Evolutionary conservation across 441 rosid species (phyloP), one percentile per base, ranked within the genome.

Genomic region (Raphanus hybrid): DNA sequence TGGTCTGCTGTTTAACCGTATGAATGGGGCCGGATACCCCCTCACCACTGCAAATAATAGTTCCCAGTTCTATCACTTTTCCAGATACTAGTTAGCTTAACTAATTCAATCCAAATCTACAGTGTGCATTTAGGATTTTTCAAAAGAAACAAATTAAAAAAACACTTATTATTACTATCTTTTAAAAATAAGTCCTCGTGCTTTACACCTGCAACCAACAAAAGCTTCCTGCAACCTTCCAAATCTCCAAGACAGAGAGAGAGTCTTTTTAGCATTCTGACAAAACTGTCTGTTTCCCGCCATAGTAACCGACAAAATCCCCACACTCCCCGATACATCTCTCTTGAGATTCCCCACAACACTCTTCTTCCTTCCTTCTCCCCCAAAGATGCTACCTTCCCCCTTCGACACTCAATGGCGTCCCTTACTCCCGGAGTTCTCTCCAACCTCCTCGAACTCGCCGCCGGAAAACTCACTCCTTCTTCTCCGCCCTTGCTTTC

Each of bases 401-500:
- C 35, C 26, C 55, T 6, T 50, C 81, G 8, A 34, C 58, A 7
- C 37, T 39, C 75, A 20, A 85, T 87, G 87, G 90, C 90, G 8
- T 75, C 76, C 14, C 86, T 85, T 5, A 87, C 90, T 50, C 88
- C 86, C 8, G 88, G 88, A 27, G 74, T 87, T 50, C 88, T 87
- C 62, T 81, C 82, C 7, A 84, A 84, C 80, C 90, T 87, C 39
- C 79, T 87, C 18, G 50, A 77, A 0, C 63, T 69, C 76, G 83
- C 87, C 35, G 81, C 83, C 74, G 83, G 84, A 65, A 80, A 74
- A 16, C 10, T 50, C 6, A 26, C 59, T 54, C 14, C 70, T n/a
- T 77, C 86, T 2, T 71, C 83, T 64, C 75, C 85, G 70, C 41
- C 55, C 1, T 55, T 74, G 5, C 0, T 61, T 0, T 79, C 82